phyloP scores from a whole-genome alignment of 768 basidiomycete species.

The Infundibulicybe gibba region DNA sequence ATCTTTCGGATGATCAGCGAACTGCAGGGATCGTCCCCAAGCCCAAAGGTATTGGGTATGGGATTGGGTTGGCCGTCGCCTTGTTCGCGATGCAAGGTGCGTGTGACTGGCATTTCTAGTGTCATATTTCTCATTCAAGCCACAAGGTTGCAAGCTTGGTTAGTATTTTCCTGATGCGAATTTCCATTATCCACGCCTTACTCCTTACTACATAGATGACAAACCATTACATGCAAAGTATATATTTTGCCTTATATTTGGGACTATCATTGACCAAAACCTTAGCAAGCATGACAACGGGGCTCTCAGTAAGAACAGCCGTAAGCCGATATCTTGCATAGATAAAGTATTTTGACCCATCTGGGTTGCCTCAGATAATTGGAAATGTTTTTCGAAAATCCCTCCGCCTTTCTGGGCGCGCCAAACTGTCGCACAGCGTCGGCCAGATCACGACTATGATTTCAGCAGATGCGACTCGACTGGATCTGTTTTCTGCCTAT shows the following conservation, averaged over 20 bases:
- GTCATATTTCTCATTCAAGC: slow-evolving; percentile 1
- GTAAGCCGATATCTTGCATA: slow-evolving; percentile 21
- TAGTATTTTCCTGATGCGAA: slow-evolving; percentile 9
- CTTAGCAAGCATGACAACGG: slow-evolving; percentile 41
- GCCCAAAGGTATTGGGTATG: slow-evolving; percentile 54
- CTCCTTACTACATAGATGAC: slow-evolving; percentile 23
- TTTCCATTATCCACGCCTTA: neutral
- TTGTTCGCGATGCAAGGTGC: slow-evolving; percentile 61
- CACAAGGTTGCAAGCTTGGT: slow-evolving; percentile 33
- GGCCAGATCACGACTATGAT: slow-evolving; percentile 73
- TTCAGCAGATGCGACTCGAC: slow-evolving; percentile 54
- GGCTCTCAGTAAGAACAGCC: slow-evolving; percentile 43
- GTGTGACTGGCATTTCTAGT: slow-evolving; percentile 4
- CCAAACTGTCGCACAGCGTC: slow-evolving; percentile 54
- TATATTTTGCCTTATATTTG: slow-evolving; percentile 1
- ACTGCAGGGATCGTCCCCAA: slow-evolving; percentile 24
- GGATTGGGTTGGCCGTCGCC: slow-evolving; percentile 56
- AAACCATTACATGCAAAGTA: slow-evolving; percentile 44
- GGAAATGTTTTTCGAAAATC: slow-evolving; percentile 62
- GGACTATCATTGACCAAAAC: neutral
- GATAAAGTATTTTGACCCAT: neutral
- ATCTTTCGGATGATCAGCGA: slow-evolving; percentile 30
- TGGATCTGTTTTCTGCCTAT: slow-evolving; percentile 45
- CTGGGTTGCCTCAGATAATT: slow-evolving; percentile 25
- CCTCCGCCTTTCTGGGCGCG: slow-evolving; percentile 57